Evolutionary conservation across 345 rosid species (phyloP), one percentile per base, ranked within the genome.

Genomic region (Lepidium didymum): DNA sequence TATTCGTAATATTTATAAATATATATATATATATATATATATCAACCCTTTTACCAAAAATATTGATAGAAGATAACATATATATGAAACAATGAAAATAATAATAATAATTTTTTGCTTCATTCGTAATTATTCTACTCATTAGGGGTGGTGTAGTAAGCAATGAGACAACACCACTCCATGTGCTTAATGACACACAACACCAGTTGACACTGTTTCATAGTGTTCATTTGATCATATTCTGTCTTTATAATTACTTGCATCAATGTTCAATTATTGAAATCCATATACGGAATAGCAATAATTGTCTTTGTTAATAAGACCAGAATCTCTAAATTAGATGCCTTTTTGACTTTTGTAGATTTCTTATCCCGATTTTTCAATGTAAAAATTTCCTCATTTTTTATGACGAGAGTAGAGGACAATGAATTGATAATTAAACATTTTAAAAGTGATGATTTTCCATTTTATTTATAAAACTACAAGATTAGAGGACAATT

Each of bases 101-200:
- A 25, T 2, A 3, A 25, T 2, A 3, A 27, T n/a, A n/a, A n/a
- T n/a, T n/a, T 27, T 27, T 27, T 27, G 31, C 31, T 27, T 27
- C 6, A 27, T 27, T 27, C 31, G 31, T 27, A 27, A 16, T 15
- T 10, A 0, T n/a, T 15, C 6, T 46, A 56, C 15, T 59, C 52
- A 13, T 18, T 59, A 31, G n/a, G 6, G 8, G 4, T 50, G 13
- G 34, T 29, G 45, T 11, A 41, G 11, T 41, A 51, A 60, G 55
- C 68, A 61, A 41, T 51, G 45, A 6, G 55, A 53, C 75, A 70
- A 70, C 27, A 70, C 36, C 14, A 43, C 27, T 27, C 62, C 62
- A 70, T 53, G 75, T 70, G 74, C 18, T 61, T 31, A 10, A 51
- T 21, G 62, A 43, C 62, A 62, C 68, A 31, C 45, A 69, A 51